Evolutionary conservation across 129 eudicot genomes (phyloP).

Genomic region (Flaveria ramosissima): DNA sequence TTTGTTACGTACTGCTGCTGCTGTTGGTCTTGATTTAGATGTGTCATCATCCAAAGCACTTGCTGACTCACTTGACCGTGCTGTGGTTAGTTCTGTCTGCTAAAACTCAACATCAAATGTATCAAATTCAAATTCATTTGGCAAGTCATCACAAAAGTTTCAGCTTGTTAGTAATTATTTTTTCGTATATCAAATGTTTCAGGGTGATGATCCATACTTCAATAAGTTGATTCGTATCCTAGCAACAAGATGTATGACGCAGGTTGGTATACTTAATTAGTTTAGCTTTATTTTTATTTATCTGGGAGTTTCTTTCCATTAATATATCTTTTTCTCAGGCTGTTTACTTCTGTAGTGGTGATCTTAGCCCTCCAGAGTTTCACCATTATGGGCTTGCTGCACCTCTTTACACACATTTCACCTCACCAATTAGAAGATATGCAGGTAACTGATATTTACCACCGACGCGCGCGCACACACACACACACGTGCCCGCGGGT

Average conservation of each 20-base stretch:
- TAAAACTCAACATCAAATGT: background rate
- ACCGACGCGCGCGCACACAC: background rate
- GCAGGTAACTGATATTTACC: conserved; percentile 58
- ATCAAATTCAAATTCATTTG: background rate
- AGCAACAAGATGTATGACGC: conserved; percentile 98
- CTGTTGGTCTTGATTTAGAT: conserved; percentile 82
- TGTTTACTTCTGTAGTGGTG: conserved; percentile 98
- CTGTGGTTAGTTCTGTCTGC: conserved; percentile 58
- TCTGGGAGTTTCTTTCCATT: background rate
- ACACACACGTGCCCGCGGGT: background rate
- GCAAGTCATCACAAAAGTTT: background rate
- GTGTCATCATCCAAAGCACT: conserved; percentile 92
- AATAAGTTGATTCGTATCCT: conserved; percentile 92
- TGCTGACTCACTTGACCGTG: conserved; percentile 98
- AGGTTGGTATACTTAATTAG: conserved; percentile 46
- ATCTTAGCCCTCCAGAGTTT: conserved; percentile 89
- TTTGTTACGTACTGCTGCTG: conserved; percentile 84
- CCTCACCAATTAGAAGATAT: conserved; percentile 97
- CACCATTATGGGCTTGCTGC: conserved; percentile 95
- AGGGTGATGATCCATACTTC: conserved; percentile 95
- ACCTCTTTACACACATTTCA: conserved; percentile 87
- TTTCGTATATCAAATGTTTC: conserved; percentile 13
- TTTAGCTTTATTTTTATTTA: background rate
- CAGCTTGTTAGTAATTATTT: background rate
- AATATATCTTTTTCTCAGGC: conserved; percentile 55